Evolutionary conservation across 148 eudicot species (phyloP).

Genomic region (Polygonum aviculare): DNA sequence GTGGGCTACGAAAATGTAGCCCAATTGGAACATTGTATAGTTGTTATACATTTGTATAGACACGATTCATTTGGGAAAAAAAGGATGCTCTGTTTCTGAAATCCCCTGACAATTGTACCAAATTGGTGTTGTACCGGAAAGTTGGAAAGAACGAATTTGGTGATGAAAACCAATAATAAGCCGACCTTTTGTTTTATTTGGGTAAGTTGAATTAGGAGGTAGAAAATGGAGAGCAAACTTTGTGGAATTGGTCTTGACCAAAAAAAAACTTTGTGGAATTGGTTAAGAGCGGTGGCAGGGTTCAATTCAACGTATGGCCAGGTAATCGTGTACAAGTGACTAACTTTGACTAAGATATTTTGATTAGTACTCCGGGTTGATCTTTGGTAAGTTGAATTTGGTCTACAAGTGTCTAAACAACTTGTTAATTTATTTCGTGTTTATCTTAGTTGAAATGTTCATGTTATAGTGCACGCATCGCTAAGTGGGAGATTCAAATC

Average conservation of each 20-base stretch:
- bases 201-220: neutral
- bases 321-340: neutral
- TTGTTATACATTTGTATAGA: neutral
- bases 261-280: neutral
- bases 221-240: neutral
- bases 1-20: neutral
- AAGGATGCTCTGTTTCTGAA: neutral
- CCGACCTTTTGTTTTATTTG: too few species aligned
- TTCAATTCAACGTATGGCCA: neutral
- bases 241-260: neutral
- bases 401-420: neutral
- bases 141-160: neutral
- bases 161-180: neutral
- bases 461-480: neutral
- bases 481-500: neutral
- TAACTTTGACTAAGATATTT: neutral
- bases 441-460: too few species aligned
- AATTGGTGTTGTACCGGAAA: neutral
- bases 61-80: neutral
- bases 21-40: neutral
- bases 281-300: neutral
- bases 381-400: neutral
- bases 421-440: too few species aligned
- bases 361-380: neutral
- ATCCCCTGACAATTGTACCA: neutral